Evolutionary conservation across 139 green algal genomes (phyloP), one percentile per base, ranked within the genome.

Genomic region (Micractinium conductrix): DNA sequence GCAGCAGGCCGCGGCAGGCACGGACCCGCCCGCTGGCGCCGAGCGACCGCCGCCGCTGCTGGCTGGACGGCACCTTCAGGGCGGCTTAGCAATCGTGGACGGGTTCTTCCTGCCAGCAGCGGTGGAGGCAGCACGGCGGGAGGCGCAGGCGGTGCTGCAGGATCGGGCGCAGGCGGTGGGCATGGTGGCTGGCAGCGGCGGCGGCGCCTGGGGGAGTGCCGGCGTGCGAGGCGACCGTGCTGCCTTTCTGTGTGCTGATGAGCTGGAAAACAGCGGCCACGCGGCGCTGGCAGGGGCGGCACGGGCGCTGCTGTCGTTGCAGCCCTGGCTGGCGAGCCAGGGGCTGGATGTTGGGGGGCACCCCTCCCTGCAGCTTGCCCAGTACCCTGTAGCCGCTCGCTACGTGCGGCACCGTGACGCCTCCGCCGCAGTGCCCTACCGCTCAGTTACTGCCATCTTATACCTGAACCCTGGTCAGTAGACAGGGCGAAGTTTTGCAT

Each of bases 391-490:
- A 3, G 93, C 92, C 5, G 81, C 93, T 0, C 90, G 93, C 21
- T 96, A 96, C 78, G 90, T 94, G 44, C 80, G 93, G 22, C 93
- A 96, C 87, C 43, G 79, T 0, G 93, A 96, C 60, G 84, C 80
- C 0, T 92, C 90, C 28, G 22, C 45, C 22, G 88, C 44, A 65
- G 86, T 84, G 63, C 87, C 92, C 22, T 48, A 83, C 30, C 86
- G 91, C 63, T 69, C 70, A 22, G 33, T 95, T 44, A 96, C 93
- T 22, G 93, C 90, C 43, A 91, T 96, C 9, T 79, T 91, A 22
- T 96, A 96, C 86, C 79, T 95, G 21, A 96, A 96, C 83, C 53
- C 81, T 60, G 84, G 84, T 88, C 50, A 33, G 50, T 35, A 26
- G 16, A 12, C n/a, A 14, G 10, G 73, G 30, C n/a, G 6, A 8